A percentile compares a stretch with the other conserved stretches of the same genome.
These are phyloP conservation scores for Stephanodiscus triporus DNA, from an alignment of 108 stramenopile genomes.

Conservation along the genomic window DNA sequence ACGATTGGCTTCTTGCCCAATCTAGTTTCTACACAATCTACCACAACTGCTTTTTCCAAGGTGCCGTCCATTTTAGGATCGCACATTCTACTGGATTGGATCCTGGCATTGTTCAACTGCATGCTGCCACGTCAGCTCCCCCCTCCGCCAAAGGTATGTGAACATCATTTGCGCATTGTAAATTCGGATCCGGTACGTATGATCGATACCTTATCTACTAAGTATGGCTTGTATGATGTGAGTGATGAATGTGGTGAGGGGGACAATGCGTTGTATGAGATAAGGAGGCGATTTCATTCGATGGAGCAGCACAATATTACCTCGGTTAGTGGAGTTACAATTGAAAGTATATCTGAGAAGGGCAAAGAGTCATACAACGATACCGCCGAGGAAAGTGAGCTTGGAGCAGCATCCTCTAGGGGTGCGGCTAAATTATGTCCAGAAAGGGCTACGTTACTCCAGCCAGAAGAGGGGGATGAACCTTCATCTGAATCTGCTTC, in stretches of 20 bases:
- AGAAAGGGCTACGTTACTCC: constrained; percentile 27
- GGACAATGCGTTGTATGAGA: constrained; percentile 65
- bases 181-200: constrained; percentile 49
- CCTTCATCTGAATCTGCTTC: constrained; percentile 5
- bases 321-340: constrained; percentile 39
- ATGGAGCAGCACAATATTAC: constrained; percentile 51
- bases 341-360: constrained; percentile 27
- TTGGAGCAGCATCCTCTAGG: constrained; percentile 2
- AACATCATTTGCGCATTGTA: constrained; percentile 38
- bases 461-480: constrained; percentile 25
- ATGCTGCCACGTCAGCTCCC: constrained; percentile 42
- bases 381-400: background rate
- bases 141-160: constrained; percentile 26
- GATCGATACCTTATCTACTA: constrained; percentile 36
- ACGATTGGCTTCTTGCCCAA: constrained; percentile 26
- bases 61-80: constrained; percentile 21
- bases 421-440: constrained; percentile 39
- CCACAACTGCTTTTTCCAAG: constrained; percentile 41
- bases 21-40: constrained; percentile 5
- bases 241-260: constrained; percentile 14
- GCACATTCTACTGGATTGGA: constrained; percentile 55
- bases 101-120: constrained; percentile 39
- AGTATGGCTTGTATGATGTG: constrained; percentile 42
- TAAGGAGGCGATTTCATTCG: constrained; percentile 83
- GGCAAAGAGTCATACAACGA: constrained; percentile 11